Evolutionary conservation across 2,329 filamentous ascomycete species (phyloP).

Genomic region (Annulohypoxylon truncatum): DNA sequence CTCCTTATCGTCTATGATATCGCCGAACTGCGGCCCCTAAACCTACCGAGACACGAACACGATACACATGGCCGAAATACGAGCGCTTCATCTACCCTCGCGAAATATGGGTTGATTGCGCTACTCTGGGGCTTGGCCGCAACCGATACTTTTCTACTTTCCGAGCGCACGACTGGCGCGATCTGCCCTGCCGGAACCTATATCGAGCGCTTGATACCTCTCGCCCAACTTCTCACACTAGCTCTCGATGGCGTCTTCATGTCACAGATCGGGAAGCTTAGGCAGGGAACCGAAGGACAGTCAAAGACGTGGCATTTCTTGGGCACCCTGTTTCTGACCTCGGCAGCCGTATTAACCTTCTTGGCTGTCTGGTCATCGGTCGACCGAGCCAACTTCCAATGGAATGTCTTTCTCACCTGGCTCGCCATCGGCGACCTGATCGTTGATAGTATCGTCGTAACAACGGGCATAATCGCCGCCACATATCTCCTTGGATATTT

Average conservation of each 20-base stretch:
- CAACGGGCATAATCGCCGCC: conserved; percentile 43
- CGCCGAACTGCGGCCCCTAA: conserved; percentile 35
- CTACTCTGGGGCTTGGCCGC: conserved; percentile 51
- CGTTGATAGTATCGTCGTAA: conserved; percentile 46
- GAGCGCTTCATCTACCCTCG: conserved; percentile 8
- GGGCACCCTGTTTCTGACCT: conserved; percentile 41
- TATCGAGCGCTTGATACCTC: conserved; percentile 47
- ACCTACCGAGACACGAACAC: conserved; percentile 42
- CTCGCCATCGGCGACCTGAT: conserved; percentile 48
- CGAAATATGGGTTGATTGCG: conserved; percentile 43
- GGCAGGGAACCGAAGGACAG: conserved; percentile 45
- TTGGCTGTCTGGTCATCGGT: conserved; percentile 47
- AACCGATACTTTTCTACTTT: conserved; percentile 44
- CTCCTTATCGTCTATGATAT: conserved; percentile 43
- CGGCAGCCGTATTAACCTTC: conserved; percentile 42
- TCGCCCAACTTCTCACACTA: conserved; percentile 47
- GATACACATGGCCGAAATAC: conserved; percentile 29
- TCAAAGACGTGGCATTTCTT: conserved; percentile 40
- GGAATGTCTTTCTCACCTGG: conserved; percentile 48
- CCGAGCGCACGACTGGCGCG: conserved; percentile 45
- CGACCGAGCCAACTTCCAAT: conserved; percentile 45
- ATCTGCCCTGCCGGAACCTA: conserved; percentile 48
- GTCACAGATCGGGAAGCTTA: conserved; percentile 43
- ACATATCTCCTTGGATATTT: conserved; percentile 47
- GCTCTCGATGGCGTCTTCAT: conserved; percentile 50